Percentiles rank a stretch among this genome's conserved stretches.
These are phyloP conservation scores for Didymella arachidicola DNA, from an alignment of 2,329 filamentous ascomycete species.

Conservation along the genomic window DNA sequence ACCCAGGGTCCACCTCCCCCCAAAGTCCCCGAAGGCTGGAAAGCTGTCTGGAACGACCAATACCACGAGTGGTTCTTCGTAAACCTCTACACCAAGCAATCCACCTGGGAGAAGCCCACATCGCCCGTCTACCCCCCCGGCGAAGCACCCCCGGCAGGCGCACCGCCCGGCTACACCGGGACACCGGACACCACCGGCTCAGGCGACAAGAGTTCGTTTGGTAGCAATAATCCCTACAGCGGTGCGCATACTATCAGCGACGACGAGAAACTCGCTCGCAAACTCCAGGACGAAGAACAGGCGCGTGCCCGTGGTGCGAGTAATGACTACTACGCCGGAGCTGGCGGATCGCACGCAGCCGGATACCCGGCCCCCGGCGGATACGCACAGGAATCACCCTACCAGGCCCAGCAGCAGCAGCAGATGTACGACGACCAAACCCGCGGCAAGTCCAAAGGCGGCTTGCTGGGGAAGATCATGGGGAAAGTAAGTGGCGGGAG, in stretches of 20 bases:
- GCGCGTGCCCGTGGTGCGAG: constrained; percentile 62
- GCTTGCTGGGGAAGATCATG: constrained; percentile 61
- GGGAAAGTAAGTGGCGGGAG: constrained; percentile 55
- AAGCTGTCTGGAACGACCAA: constrained; percentile 81
- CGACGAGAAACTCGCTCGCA: constrained; percentile 77
- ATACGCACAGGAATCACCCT: constrained; percentile 38
- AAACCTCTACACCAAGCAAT: constrained; percentile 85
- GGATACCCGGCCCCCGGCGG: constrained; percentile 18
- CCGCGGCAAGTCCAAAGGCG: constrained; percentile 51
- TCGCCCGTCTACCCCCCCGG: constrained; percentile 67
- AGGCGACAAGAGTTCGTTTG: constrained; percentile 56
- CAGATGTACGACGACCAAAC: constrained; percentile 35
- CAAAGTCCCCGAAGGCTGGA: constrained; percentile 79
- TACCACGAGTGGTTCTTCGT: constrained; percentile 96
- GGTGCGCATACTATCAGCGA: constrained; percentile 58
- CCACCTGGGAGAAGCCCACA: constrained; percentile 88
- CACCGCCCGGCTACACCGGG: constrained; percentile 50
- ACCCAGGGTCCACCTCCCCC: constrained; percentile 63
- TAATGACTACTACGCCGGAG: constrained; percentile 57
- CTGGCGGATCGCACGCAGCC: constrained; percentile 8
- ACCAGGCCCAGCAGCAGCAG: constrained; percentile 21
- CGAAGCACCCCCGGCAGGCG: constrained; percentile 71
- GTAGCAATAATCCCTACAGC: constrained; percentile 74
- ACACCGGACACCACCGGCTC: constrained; percentile 45
- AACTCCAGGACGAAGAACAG: constrained; percentile 85